Base-by-base conservation (phyloP, 129 eudicot genomes). In the Ambrosia artemisiifolia region DNA sequence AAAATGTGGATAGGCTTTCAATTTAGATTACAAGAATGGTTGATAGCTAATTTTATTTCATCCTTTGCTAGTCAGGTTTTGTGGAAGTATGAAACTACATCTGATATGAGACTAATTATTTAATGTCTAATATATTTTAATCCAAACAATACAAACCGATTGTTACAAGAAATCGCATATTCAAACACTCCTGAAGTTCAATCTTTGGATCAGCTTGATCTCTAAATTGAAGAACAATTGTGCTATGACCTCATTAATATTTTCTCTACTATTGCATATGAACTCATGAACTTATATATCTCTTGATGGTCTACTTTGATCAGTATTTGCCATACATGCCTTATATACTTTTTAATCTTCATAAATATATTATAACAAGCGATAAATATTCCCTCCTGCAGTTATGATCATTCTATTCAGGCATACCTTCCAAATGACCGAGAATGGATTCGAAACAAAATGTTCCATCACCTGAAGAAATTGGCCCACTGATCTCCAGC, bases 371-470 rank as follows among this genome's bases (percentile, higher is more conserved):
- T 30, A 32, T 30, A 59, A 30, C 63, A 10, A 16, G 2, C 63
- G 14, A 44, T 62, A 14, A 63, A 56, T 75, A 24, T 74, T 61
- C 17, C 35, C 35, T 13, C 28, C 44, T 88, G 85, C 88, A 88
- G 97, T 18, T 95, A 78, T 76, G 99, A 95, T 81, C 89, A 88
- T 70, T 85, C 96, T 32, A 77, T 84, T 47, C 97, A 95, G 59
- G 99, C 94, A 19, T 95, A 90, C 83, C 94, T 95, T 43, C 99
- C 99, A 7, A 88, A 85, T 69, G 99, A 95, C 69, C 78, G 94
- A 32, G 85, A 88, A 42, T 90, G 97, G 99, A 90, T 95, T 44
- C 90, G 90, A 72, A 85, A 88, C 62, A 77, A 84, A 71, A 79
- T 91, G 54, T 78, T 86, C 51, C 86, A 83, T 57, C 91, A 91